Conservation (phyloP, 2,329 filamentous ascomycete species). For the Sporothrix globosa region DNA sequence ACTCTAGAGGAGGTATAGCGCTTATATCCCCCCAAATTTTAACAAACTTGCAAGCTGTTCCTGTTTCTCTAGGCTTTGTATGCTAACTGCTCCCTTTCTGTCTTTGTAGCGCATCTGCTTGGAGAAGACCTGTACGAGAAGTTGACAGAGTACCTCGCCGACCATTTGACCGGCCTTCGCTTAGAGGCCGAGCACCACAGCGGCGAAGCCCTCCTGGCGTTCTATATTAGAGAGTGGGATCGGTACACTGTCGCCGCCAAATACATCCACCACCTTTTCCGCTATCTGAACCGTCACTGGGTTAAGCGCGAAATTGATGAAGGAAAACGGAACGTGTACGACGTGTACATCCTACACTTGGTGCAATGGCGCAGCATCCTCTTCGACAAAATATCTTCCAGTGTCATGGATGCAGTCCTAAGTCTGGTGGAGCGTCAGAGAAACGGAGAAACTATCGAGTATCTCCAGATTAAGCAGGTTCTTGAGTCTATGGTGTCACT, state of each 20-base stretch:
- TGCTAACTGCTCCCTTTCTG: background rate
- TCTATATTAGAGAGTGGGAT: conserved; percentile 96
- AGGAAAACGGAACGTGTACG: conserved; percentile 96
- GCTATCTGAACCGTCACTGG: conserved; percentile 97
- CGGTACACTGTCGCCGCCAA: conserved; percentile 94
- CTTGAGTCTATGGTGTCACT: conserved; percentile 96
- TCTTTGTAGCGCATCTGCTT: conserved; percentile 76
- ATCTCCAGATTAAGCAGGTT: conserved; percentile 93
- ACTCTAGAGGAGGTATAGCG: conserved; percentile 25
- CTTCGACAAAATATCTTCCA: conserved; percentile 78
- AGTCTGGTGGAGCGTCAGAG: conserved; percentile 96
- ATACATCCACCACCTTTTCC: conserved; percentile 96
- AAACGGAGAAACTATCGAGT: conserved; percentile 96
- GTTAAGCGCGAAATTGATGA: conserved; percentile 99
- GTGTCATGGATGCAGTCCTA: conserved; percentile 93
- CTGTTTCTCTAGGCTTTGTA: background rate
- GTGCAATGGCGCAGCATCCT: conserved; percentile 94
- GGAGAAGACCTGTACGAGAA: conserved; percentile 96
- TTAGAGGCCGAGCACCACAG: conserved; percentile 75
- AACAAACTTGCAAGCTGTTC: background rate
- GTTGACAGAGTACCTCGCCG: conserved; percentile 79
- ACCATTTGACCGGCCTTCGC: conserved; percentile 73
- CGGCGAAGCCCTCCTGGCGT: conserved; percentile 86
- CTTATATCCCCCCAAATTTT: background rate
- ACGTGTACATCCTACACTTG: conserved; percentile 95